Evolutionary conservation across 495 filamentous ascomycete genomes (phyloP), one percentile per base, ranked within the genome.

Genomic region (Bryoglossum gracile): DNA sequence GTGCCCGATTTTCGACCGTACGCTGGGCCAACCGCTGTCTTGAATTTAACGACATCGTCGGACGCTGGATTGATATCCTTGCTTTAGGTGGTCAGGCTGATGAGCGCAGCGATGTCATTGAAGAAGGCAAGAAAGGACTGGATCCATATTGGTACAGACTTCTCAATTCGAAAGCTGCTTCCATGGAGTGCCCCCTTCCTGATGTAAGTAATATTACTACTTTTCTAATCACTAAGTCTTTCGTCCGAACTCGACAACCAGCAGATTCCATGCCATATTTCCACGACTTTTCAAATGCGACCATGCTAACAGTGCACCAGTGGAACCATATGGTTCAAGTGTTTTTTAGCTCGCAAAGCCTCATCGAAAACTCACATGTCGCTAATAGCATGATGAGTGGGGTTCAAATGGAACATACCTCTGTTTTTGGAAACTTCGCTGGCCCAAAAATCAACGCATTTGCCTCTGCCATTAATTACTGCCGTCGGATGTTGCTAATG

Each of bases 21-120:
- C 83, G 89, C 19, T 96, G 89, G 71, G 85, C 89, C 2, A 96
- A 96, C 56, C 73, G 84, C n/a, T 94, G 88, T 57, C 70, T 98
- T 9, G 80, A 83, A 2, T 96, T 84, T 52, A 71, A 67, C 28
- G 87, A 94, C 58, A 73, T 88, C 10, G 71, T 80, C 17, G 92
- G 83, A 32, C 78, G 91, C 36, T 97, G 88, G 88, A 84, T 94
- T 39, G 77, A 95, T 65, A 70, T 96, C 24, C 72, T 95, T 51
- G 89, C 89, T 33, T 64, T 94, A 34, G 77, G 82, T 28, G 73
- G 72, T 16, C 74, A 75, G 1, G 66, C 70, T 3, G 69, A 73
- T 26, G 82, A 87, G 57, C 75, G 84, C 39, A 83, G 82, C 33
- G 91, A 96, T 58, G 80, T 95, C 0, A 63, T 86, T 0, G 92